Evolutionary conservation across 1,284 basidiomycete species (phyloP), one percentile per base, ranked within the genome.

Genomic region (Cryptococcus hybrid): DNA sequence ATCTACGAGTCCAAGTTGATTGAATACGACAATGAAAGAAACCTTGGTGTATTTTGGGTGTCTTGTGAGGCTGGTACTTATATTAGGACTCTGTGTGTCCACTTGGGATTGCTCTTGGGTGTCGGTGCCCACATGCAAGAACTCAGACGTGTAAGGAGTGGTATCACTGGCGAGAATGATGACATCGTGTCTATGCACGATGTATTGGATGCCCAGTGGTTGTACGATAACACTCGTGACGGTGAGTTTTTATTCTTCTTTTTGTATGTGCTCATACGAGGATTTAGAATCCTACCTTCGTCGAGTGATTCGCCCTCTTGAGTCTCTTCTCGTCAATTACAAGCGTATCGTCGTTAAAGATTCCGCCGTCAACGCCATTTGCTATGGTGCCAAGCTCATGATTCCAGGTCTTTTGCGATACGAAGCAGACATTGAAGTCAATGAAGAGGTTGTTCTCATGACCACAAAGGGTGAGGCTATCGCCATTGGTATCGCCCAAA

Each of bases 121-220:
- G 95, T 99, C 48, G 96, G 96, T 43, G 96, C 93, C 37, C 96
- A 99, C 80, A 99, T 99, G 96, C 95, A 99, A 81, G 96, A 99
- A 78, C 84, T 99, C 55, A 84, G 96, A 67, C 83, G 96, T 74
- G 95, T 99, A 7, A 84, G 96, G 64, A 92, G 89, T 75, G 96
- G 96, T 76, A 95, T 94, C 49, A 88, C 98, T 82, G 89, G 89
- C 56, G 96, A 99, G 80, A 92, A 92, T 77, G 96, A 99, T 78
- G 92, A 93, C 71, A 95, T 99, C 71, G 96, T 99, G 59, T 96
- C 96, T 38, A 99, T 99, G 96, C 96, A 99, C 80, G 96, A 99
- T 77, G 94, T 99, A 38, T 81, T 99, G 79, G 96, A 99, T 77
- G 96, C 96, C 8, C 96, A 99, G 74, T 99, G 95, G 94, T 80